Evolutionary conservation across 2,329 filamentous ascomycete genomes (phyloP).

Genomic region (Talaromyces funiculosus): DNA sequence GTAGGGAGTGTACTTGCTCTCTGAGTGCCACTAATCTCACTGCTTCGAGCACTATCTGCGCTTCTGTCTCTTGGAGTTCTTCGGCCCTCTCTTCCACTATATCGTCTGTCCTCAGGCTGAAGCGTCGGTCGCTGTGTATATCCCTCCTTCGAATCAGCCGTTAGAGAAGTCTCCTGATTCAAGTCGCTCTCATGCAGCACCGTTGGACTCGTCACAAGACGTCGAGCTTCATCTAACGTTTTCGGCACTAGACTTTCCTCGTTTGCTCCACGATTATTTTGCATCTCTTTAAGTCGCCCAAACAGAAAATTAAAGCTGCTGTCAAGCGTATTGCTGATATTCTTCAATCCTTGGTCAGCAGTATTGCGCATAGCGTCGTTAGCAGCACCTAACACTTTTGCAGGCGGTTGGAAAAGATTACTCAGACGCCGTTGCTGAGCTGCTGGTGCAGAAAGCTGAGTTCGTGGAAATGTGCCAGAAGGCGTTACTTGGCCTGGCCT

Average conservation of each 20-base stretch:
- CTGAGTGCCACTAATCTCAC: conserved; percentile 25
- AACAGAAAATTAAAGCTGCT: conserved; percentile 92
- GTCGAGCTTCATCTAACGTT: conserved; percentile 86
- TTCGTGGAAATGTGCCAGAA: conserved; percentile 30
- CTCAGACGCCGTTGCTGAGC: conserved; percentile 71
- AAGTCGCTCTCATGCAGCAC: conserved; percentile 46
- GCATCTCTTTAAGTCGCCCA: conserved; percentile 70
- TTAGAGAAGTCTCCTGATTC: conserved; percentile 49
- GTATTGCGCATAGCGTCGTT: conserved; percentile 80
- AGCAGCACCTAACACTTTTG: conserved; percentile 73
- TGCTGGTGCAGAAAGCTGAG: conserved; percentile 24
- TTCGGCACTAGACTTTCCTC: conserved; percentile 60
- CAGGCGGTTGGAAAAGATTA: conserved; percentile 77
- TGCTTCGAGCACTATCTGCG: conserved; percentile 56
- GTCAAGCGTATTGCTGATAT: conserved; percentile 81
- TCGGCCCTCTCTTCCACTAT: conserved; percentile 66
- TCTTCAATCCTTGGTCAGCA: conserved; percentile 87
- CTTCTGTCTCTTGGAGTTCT: conserved; percentile 64
- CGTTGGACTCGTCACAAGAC: conserved; percentile 62
- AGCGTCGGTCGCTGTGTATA: conserved; percentile 31
- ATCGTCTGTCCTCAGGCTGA: conserved; percentile 58
- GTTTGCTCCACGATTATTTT: conserved; percentile 45
- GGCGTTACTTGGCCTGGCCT: conserved; percentile 26
- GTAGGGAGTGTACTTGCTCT: conserved; percentile 4
- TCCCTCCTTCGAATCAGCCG: conserved; percentile 36